Conservation (phyloP, 2,329 filamentous ascomycete genomes). For the Nemania diffusa region DNA sequence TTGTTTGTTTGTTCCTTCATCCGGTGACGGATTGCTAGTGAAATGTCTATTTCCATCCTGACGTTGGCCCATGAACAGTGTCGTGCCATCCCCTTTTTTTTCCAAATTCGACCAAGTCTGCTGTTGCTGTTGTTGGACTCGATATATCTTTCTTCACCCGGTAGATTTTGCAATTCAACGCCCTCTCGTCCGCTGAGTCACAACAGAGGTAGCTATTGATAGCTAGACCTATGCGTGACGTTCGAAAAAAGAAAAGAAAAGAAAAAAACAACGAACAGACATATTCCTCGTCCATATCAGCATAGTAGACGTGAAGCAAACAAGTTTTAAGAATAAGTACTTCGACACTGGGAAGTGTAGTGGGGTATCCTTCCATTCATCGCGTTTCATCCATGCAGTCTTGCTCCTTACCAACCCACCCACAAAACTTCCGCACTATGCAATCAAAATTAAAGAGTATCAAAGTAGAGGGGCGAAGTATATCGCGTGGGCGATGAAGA, state of each 20-base stretch:
- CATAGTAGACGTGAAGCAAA: constrained; percentile 47
- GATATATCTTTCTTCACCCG: constrained; percentile 38
- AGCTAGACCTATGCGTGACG: constrained; percentile 45
- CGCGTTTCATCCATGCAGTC: constrained; percentile 51
- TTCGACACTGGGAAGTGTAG: constrained; percentile 46
- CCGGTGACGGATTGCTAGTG: constrained; percentile 56
- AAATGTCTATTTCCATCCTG: constrained; percentile 55
- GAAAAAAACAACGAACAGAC: constrained; percentile 29
- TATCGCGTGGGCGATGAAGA: constrained; percentile 51
- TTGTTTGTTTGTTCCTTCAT: constrained; percentile 48
- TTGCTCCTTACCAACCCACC: constrained; percentile 43
- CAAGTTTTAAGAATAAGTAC: constrained; percentile 37
- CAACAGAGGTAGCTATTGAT: constrained; percentile 38
- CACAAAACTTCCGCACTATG: constrained; percentile 42
- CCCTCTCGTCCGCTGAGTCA: constrained; percentile 36
- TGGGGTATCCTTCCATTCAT: constrained; percentile 51
- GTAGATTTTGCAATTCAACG: constrained; percentile 39
- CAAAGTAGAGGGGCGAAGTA: constrained; percentile 37
- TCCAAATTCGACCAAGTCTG: constrained; percentile 42
- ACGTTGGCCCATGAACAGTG: constrained; percentile 40
- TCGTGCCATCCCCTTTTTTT: constrained; percentile 38
- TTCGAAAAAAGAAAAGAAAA: constrained; percentile 34
- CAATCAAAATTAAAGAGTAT: constrained; percentile 41
- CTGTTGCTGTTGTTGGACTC: constrained; percentile 28
- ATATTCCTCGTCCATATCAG: constrained; percentile 40